Evolutionary conservation across 345 rosid species (phyloP), one percentile per base, ranked within the genome.

Genomic region (Acer saccharum): DNA sequence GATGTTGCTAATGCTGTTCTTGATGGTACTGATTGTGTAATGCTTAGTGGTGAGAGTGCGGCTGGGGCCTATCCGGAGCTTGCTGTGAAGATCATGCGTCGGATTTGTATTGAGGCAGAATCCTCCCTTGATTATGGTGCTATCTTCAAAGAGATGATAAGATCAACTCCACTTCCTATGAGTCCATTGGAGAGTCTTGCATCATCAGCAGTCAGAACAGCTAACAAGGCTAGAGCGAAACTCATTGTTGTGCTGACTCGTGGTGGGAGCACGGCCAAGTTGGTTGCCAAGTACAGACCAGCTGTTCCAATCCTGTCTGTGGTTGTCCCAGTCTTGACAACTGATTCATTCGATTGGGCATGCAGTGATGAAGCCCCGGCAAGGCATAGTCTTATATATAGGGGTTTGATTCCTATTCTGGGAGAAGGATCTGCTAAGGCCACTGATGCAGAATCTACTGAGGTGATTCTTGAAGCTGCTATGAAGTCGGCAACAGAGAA

Each of bases 401-500:
- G 98, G 81, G 98, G 98, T n/a, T 85, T 94, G 84, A 83, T 92
- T 74, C 98, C 98, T 7, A 62, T 94, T 18, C 87, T 94, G 69
- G 95, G 90, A 3, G 98, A 94, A 88, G 97, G 98, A 61, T 94
- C 98, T 7, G 93, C 98, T 1, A 94, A 89, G 87, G 98, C 98
- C 57, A 94, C 98, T 0, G 98, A 94, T 83, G 90, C 95, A 14
- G 97, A 94, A 77, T 92, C 95, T 14, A 94, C 97, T 0, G 97
- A 94, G 81, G 94, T 85, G 64, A 90, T 94, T 61, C 52, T 94
- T 74, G 92, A 77, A 76, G 97, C 95, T 63, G 94, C 95, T 60
- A 72, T 92, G 63, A 90, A 83, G 86, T 89, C 95, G 0, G 97
- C 97, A 46, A 87, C 84, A 1, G 77, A 58, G 80, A 91, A 64